Evolutionary conservation across 306 rosid species (phyloP), one percentile per base, ranked within the genome.

Genomic region (Adenanthera pavonina): DNA sequence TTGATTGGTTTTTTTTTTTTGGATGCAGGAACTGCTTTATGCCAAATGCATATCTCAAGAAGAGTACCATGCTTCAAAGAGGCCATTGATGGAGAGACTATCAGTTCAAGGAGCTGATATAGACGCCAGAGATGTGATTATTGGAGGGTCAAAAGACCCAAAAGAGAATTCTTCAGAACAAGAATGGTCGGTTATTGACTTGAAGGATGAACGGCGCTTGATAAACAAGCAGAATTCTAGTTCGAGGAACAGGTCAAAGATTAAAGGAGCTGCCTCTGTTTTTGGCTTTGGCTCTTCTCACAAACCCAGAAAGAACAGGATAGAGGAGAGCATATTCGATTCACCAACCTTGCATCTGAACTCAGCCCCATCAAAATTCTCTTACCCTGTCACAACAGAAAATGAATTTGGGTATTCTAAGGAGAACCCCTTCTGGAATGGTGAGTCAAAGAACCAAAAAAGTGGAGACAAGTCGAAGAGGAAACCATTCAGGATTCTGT

Each of bases 121-220:
- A 76, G 94, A 89, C 20, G 90, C 97, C 35, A 89, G 79, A 51
- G 97, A 93, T 79, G 92, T 92, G 56, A 87, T 92, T 10, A 83
- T 79, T 13, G 89, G 83, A 46, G 88, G 65, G 43, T 16, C 82
- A 0, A 91, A 81, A 30, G 90, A 75, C 2, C 17, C 76, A 5
- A 92, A 84, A 59, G 91, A 88, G 82, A 84, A 64, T 75, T 41
- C 85, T 72, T 51, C 87, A 36, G 97, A 91, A 7, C 97, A 91
- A 74, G 94, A 92, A 69, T 93, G 99, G 98, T 89, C 97, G 0
- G 91, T 87, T 8, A 95, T 95, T 78, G 98, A 95, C 81, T 88
- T 95, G 80, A 89, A 89, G 80, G 99, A 91, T 67, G 99, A 93
- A 53, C 80, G 87, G 15, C 60, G 87, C 74, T 74, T 83, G 49